Evolutionary conservation across 2,329 filamentous ascomycete species (phyloP), one percentile per base, ranked within the genome.

Genomic region (Aspergillus brasiliensis): DNA sequence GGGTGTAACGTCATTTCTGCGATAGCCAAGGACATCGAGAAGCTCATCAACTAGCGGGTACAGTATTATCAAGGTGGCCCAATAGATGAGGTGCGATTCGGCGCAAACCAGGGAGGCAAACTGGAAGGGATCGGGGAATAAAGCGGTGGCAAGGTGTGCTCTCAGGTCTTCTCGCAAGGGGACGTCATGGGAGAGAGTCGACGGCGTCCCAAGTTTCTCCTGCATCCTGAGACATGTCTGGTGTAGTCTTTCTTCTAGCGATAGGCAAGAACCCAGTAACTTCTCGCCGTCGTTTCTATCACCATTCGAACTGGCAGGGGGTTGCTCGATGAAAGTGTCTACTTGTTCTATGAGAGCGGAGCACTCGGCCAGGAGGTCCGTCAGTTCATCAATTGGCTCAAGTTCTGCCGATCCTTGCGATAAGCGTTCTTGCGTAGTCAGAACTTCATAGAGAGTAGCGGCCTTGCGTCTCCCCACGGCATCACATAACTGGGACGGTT

Each of bases 1-100:
- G 34, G 57, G 25, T 37, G 55, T 31, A 49, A 58, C 31, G 56
- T 49, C 25, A 19, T 28, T 40, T 44, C 27, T 21, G 31, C 48
- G 48, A 17, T 25, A 23, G 15, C 52, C 51, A 46, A 67, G 58
- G 11, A 61, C 51, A 3, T 40, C 42, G 42, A 63, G 42, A 5
- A 69, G 51, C 38, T 69, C 57, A 19, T 64, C 58, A 46, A 69
- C 66, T 8, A 68, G 56, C 10, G 64, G 67, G 25, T 67, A 67
- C 19, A 68, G 59, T 3, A 69, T 28, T 6, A 66, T 56, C 25
- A 62, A 58, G 1, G 58, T 57, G 23, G 60, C 56, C 62, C 62
- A 68, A 38, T 67, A 63, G 3, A 65, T 11, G 21, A 63, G n/a
- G 21, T 69, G 65, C 10, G 57, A 61, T 51, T 66, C 63, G 13